phyloP scores from a whole-genome alignment of 2,329 filamentous ascomycete genomes.

The Aspergillus costaricaensis region DNA sequence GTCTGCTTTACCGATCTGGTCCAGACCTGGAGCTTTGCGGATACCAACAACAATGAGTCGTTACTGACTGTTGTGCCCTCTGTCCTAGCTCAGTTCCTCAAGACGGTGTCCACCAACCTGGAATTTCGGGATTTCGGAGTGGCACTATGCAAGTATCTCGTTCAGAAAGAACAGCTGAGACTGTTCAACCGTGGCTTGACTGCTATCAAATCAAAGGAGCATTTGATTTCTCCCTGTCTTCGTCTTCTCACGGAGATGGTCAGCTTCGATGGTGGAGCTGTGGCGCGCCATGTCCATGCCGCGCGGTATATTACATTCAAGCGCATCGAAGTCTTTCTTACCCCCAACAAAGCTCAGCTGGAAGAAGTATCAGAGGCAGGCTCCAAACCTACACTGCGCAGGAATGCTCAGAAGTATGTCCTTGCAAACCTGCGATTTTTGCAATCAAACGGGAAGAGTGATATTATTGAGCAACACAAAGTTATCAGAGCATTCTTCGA shows the following conservation, averaged over 20 bases:
- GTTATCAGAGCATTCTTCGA: conserved; percentile 72
- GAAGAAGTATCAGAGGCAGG: conserved; percentile 64
- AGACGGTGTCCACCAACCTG: conserved; percentile 71
- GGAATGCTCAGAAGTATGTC: conserved; percentile 79
- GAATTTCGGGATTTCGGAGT: conserved; percentile 75
- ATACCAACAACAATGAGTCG: conserved; percentile 75
- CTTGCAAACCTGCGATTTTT: conserved; percentile 78
- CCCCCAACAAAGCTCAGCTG: conserved; percentile 58
- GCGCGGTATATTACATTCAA: conserved; percentile 78
- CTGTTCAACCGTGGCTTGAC: conserved; percentile 77
- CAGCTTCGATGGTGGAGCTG: conserved; percentile 78
- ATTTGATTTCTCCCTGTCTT: conserved; percentile 84
- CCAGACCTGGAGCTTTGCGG: conserved; percentile 84
- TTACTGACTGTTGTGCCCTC: conserved; percentile 79
- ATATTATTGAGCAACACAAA: conserved; percentile 75
- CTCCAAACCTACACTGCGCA: conserved; percentile 75
- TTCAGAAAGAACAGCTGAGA: conserved; percentile 79
- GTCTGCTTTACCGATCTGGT: conserved; percentile 76
- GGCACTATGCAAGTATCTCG: conserved; percentile 75
- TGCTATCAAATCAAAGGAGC: conserved; percentile 78
- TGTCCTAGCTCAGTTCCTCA: conserved; percentile 77
- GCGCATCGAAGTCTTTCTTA: conserved; percentile 76
- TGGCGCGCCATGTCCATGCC: conserved; percentile 76
- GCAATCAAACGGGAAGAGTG: conserved; percentile 73
- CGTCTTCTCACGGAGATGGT: conserved; percentile 84